Evolutionary conservation across 2,329 filamentous ascomycete genomes (phyloP).

Genomic region (Colletotrichum magnum): DNA sequence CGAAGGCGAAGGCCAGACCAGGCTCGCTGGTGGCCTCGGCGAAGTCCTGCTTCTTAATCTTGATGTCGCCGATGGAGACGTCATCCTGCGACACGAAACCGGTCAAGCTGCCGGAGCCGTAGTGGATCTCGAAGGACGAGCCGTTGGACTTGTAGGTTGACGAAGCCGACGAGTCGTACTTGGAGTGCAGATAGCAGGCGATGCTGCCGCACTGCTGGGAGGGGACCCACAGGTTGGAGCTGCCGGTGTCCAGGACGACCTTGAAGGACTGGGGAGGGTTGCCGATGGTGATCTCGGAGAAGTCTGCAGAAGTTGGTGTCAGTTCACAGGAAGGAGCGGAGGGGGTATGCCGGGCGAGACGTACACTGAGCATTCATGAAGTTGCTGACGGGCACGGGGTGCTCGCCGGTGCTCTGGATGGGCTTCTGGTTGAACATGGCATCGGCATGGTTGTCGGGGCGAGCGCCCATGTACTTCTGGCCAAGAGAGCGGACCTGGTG

Average conservation of each 20-base stretch:
- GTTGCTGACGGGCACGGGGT: conserved; percentile 93
- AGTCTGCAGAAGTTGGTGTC: conserved; percentile 72
- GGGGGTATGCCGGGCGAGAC: conserved; percentile 50
- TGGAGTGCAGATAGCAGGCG: conserved; percentile 96
- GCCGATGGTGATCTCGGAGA: conserved; percentile 95
- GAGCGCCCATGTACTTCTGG: conserved; percentile 95
- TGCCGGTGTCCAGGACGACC: conserved; percentile 97
- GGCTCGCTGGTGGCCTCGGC: conserved; percentile 97
- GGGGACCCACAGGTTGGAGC: conserved; percentile 99
- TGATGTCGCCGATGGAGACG: conserved; percentile 89
- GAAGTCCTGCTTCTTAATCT: conserved; percentile 91
- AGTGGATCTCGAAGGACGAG: conserved; percentile 90
- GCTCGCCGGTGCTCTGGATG: conserved; percentile 75
- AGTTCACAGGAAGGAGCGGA: neutral
- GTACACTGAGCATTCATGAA: conserved; percentile 99
- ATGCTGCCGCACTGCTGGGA: conserved; percentile 92
- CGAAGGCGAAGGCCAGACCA: conserved; percentile 97
- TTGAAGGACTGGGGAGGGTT: conserved; percentile 96
- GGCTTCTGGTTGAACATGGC: conserved; percentile 85
- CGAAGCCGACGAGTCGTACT: conserved; percentile 93
- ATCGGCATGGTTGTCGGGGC: conserved; percentile 77
- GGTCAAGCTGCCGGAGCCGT: conserved; percentile 93
- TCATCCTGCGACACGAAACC: conserved; percentile 94
- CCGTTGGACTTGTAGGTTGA: conserved; percentile 96
- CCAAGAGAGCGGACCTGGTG: conserved; percentile 85